These are phyloP conservation scores for Cardamine resedifolia DNA, from an alignment of 345 rosid genomes.

Conservation along the genomic window DNA sequence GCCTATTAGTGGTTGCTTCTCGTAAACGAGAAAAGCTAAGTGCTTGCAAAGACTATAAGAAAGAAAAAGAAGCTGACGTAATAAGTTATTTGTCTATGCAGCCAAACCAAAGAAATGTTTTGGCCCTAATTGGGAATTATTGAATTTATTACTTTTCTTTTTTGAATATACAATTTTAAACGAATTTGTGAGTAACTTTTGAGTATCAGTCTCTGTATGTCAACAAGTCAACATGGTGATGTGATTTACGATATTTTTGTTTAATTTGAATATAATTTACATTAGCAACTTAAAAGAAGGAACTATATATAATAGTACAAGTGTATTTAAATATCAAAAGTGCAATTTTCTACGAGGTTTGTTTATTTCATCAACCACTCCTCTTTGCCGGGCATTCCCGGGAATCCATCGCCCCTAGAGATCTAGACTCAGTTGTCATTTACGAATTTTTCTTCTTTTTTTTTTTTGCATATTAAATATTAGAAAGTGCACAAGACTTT, in stretches of 20 bases:
- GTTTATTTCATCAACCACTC: constrained; percentile 30
- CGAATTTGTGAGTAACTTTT: not conserved
- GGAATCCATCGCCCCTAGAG: constrained; percentile 28
- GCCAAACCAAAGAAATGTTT: not conserved
- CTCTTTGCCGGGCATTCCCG: constrained; percentile 28
- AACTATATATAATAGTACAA: not conserved
- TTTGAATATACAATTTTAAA: not conserved
- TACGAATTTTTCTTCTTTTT: not conserved
- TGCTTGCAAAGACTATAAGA: not conserved
- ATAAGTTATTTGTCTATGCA: not conserved
- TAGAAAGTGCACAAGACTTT: not conserved
- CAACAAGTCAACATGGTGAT: constrained; percentile 25
- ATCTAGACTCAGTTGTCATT: not conserved
- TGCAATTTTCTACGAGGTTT: not conserved
- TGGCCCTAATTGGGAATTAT: not conserved
- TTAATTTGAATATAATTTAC: not conserved
- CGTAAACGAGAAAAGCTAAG: not conserved
- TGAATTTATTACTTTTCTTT: not conserved
- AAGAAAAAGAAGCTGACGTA: not conserved
- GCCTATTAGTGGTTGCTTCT: not conserved
- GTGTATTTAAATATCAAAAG: not conserved
- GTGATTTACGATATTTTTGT: constrained; percentile 12
- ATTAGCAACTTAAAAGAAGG: not conserved
- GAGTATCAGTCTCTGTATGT: not conserved
- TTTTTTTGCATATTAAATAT: not conserved